Conservation (phyloP, 176 grass and related monocot species). For the Cenchrus purpureus region DNA sequence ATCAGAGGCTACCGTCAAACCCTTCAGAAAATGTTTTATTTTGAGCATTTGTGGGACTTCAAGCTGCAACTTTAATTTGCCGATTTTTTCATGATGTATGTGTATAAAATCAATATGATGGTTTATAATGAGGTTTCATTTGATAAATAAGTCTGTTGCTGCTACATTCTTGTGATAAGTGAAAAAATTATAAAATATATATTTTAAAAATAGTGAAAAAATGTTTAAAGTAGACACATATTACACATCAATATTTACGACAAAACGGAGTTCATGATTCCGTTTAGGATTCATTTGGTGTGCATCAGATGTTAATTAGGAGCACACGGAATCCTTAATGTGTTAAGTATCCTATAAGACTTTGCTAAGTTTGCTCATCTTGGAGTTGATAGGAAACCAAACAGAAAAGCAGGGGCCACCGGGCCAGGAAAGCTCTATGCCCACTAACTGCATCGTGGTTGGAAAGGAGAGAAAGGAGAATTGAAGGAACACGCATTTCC, state of each 20-base stretch:
- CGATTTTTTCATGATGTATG: not conserved
- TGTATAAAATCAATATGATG: not conserved
- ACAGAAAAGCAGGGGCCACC: not conserved
- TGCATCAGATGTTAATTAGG: not conserved
- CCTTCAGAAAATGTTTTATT: not conserved
- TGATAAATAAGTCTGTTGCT: not conserved
- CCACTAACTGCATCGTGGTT: not conserved
- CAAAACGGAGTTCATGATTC: not conserved
- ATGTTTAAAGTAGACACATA: not conserved
- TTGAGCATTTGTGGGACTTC: not conserved
- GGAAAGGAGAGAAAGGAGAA: not conserved
- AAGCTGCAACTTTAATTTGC: not conserved
- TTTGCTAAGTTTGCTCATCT: not conserved
- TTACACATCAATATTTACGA: not conserved
- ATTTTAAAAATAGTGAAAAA: not conserved
- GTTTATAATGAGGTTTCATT: not conserved
- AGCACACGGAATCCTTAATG: not conserved
- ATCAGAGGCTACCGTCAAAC: not conserved
- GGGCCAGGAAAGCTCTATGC: not conserved
- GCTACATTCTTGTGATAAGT: not conserved
- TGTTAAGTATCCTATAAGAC: not conserved
- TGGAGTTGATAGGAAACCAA: slow-evolving; percentile 14
- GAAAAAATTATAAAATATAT: not conserved
- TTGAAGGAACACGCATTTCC: not conserved
- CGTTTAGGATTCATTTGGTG: not conserved